Evolutionary conservation across 495 filamentous ascomycete species (phyloP).

Genomic region (Astrothelium macrocarpum): DNA sequence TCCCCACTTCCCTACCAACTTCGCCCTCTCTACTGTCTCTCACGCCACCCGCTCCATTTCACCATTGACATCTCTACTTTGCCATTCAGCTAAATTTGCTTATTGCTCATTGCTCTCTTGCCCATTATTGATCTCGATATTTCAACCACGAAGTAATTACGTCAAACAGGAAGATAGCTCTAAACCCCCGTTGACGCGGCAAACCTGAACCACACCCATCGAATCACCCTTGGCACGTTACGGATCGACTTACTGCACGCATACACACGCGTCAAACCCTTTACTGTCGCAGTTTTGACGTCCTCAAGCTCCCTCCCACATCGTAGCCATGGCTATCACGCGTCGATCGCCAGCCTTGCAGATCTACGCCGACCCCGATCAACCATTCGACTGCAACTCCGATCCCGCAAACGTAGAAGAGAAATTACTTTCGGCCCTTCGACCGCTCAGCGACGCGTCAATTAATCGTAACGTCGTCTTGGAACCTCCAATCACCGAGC

Average conservation of each 20-base stretch:
- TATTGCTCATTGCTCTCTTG: background rate
- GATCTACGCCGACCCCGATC: slow-evolving; percentile 53
- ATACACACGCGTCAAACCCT: background rate
- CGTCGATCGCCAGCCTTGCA: slow-evolving; percentile 51
- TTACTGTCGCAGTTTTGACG: background rate
- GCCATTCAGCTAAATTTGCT: slow-evolving; percentile 1
- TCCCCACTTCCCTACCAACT: background rate
- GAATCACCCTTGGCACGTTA: background rate
- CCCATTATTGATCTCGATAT: too few relatives aligned
- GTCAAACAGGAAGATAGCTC: background rate
- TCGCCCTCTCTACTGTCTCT: background rate
- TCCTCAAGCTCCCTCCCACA: background rate
- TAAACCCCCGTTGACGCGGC: background rate
- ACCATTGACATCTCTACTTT: background rate
- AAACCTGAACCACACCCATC: background rate
- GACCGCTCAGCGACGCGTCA: slow-evolving; percentile 38
- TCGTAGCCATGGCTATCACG: slow-evolving; percentile 51
- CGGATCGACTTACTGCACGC: background rate
- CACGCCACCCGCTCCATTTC: background rate
- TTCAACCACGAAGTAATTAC: too few relatives aligned
- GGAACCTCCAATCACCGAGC: slow-evolving; percentile 20
- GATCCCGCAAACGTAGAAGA: slow-evolving; percentile 38
- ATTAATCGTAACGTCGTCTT: slow-evolving; percentile 38
- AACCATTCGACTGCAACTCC: slow-evolving; percentile 32
- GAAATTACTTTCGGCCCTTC: slow-evolving; percentile 40